These are phyloP conservation scores for Colletotrichum noveboracense DNA, from an alignment of 2,329 filamentous ascomycete species.

Conservation along the genomic window DNA sequence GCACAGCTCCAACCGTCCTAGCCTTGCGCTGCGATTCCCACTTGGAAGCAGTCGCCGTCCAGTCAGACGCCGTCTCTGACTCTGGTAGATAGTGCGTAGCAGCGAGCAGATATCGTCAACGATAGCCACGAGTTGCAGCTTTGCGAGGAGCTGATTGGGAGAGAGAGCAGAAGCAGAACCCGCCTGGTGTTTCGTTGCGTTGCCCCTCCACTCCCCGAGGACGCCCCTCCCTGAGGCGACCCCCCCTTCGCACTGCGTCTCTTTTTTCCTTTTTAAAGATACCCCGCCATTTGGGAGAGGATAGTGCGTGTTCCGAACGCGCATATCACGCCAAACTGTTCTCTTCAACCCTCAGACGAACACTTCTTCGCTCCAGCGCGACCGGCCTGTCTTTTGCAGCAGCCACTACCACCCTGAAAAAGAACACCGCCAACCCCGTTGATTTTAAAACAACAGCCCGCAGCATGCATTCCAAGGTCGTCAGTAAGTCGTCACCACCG, in stretches of 20 bases:
- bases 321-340: constrained; percentile 79
- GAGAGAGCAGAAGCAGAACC: background rate
- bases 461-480: constrained; percentile 92
- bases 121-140: background rate
- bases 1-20: background rate
- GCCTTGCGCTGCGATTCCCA: background rate
- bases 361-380: constrained; percentile 72
- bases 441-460: constrained; percentile 46
- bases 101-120: background rate
- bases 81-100: background rate
- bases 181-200: background rate
- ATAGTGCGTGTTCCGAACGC: constrained; percentile 23
- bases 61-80: constrained; percentile 4
- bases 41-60: constrained; percentile 1
- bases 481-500: constrained; percentile 65
- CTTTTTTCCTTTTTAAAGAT: constrained; percentile 19
- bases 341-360: constrained; percentile 73
- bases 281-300: constrained; percentile 19
- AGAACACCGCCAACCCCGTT: constrained; percentile 42
- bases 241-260: background rate
- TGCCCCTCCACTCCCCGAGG: constrained; percentile 6
- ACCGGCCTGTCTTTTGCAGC: constrained; percentile 76
- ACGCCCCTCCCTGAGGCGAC: background rate
- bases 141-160: constrained; percentile 7
- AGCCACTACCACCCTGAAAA: constrained; percentile 67